Base-by-base conservation (phyloP, 306 rosid species). In the Vigna mungo region DNA sequence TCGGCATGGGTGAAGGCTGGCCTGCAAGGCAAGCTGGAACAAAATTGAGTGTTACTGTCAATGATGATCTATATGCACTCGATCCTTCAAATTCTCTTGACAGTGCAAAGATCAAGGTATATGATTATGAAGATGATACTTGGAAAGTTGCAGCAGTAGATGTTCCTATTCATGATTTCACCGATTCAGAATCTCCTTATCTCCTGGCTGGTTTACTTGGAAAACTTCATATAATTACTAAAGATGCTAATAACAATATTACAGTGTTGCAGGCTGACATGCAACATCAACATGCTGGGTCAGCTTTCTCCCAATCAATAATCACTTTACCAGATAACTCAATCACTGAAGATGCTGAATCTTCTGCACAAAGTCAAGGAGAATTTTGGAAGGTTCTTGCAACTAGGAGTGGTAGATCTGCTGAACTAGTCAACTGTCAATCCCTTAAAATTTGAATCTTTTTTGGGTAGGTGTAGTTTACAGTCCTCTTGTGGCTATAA, bases 1-100 rank as follows among this genome's bases (percentile, higher is more conserved):
- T 5, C 17, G 86, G 88, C 21, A 85, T 85, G 88, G 88, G 88
- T 52, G 79, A 65, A 56, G 84, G 84, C 21, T 85, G 88, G 88
- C 88, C 86, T 1, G 82, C 86, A n/a, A 85, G 74, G 80, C 88
- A 85, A 70, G 84, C 88, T n/a, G 86, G 88, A 75, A 82, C 86
- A 32, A 85, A 82, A 58, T 49, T 82, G 75, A 75, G 84, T 66
- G 82, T 82, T 39, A 66, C 66, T 21, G 80, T 85, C 41, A 55
- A 79, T 16, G 71, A 67, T 70, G 78, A 85, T 60, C 46, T 85
- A 49, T 85, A 85, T 66, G 86, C 86, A 32, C 77, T 85, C 15
- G 86, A 85, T 79, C 88, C 86, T 30, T 79, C 88, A 41, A 82
- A 53, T 52, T 82, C 88, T 65, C 81, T 71, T 9, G 74, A 71